Percentiles rank a stretch among this genome's conserved stretches.
Evolutionary conservation across 2,329 filamentous ascomycete species (phyloP).

Genomic region (Claviceps pusilla): DNA sequence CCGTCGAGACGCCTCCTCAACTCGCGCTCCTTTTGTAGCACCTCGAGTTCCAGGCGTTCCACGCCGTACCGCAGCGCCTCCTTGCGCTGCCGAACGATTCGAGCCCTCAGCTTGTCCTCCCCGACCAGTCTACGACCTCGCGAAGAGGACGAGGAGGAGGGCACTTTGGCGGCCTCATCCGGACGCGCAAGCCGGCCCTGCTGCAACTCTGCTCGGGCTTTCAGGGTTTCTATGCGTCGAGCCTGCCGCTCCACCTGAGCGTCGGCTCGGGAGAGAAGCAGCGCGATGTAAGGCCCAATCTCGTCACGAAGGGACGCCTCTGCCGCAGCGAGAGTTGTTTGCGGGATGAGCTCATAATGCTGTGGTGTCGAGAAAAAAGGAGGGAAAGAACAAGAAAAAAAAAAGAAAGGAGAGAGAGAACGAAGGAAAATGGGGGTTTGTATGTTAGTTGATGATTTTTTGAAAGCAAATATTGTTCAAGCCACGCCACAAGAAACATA

Average conservation of each 20-base stretch:
- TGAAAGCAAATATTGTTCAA: not conserved
- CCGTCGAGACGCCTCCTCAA: slow-evolving; percentile 34
- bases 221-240: slow-evolving; percentile 67
- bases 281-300: slow-evolving; percentile 72
- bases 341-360: slow-evolving; percentile 88
- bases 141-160: slow-evolving; percentile 4
- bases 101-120: slow-evolving; percentile 35
- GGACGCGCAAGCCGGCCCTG: slow-evolving; percentile 44
- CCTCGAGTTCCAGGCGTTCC: slow-evolving; percentile 71
- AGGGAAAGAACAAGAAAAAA: not conserved
- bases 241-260: slow-evolving; percentile 70
- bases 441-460: too few relatives aligned
- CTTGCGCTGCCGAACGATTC: slow-evolving; percentile 61
- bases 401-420: too few relatives aligned
- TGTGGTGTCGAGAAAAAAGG: slow-evolving; percentile 19
- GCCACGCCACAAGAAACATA: slow-evolving; percentile 18
- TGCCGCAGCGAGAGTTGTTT: slow-evolving; percentile 65
- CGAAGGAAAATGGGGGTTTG: too few relatives aligned
- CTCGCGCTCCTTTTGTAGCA: slow-evolving; percentile 57
- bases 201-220: slow-evolving; percentile 69
- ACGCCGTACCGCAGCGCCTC: slow-evolving; percentile 78
- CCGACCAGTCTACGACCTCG: slow-evolving; percentile 31
- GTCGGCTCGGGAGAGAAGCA: slow-evolving; percentile 67
- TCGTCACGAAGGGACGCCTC: slow-evolving; percentile 76
- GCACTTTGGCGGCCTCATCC: slow-evolving; percentile 8